A percentile compares a stretch with the other conserved stretches of the same genome.
Evolutionary conservation across 345 rosid genomes (phyloP).

Genomic region (Isatis tinctoria): DNA sequence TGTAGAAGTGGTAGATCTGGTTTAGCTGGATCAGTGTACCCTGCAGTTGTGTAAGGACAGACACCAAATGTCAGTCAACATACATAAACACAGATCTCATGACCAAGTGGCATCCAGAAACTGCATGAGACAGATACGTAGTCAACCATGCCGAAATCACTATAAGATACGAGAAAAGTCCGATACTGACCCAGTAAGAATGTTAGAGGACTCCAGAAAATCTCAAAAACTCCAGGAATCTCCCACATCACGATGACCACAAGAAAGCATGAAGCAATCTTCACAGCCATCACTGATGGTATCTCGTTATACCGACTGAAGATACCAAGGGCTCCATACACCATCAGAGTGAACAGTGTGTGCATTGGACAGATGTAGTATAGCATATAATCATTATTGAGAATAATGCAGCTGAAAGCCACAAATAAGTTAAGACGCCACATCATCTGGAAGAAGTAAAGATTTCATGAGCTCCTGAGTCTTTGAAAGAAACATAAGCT

Average conservation of each 20-base stretch:
- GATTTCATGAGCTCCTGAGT: slow-evolving; percentile 6
- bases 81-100: background rate
- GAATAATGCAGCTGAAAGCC: slow-evolving; percentile 81
- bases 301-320: slow-evolving; percentile 81
- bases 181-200: slow-evolving; percentile 68
- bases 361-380: slow-evolving; percentile 99
- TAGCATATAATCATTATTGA: slow-evolving; percentile 90
- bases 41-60: slow-evolving; percentile 36
- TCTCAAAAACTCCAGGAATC: slow-evolving; percentile 83
- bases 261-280: slow-evolving; percentile 79
- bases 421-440: slow-evolving; percentile 98
- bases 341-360: slow-evolving; percentile 95
- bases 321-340: slow-evolving; percentile 91
- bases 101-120: background rate
- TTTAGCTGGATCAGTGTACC: slow-evolving; percentile 91
- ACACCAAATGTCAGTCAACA: background rate
- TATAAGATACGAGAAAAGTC: background rate
- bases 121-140: background rate
- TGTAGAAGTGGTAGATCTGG: slow-evolving; percentile 77
- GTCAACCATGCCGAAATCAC: background rate
- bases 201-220: slow-evolving; percentile 79
- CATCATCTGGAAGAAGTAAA: slow-evolving; percentile 81
- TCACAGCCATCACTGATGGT: slow-evolving; percentile 77
- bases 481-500: background rate
- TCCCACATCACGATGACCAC: slow-evolving; percentile 94